A percentile compares a stretch with the other conserved stretches of the same genome.
Conservation (phyloP, 306 rosid species). For the Cucumis cinereus region DNA sequence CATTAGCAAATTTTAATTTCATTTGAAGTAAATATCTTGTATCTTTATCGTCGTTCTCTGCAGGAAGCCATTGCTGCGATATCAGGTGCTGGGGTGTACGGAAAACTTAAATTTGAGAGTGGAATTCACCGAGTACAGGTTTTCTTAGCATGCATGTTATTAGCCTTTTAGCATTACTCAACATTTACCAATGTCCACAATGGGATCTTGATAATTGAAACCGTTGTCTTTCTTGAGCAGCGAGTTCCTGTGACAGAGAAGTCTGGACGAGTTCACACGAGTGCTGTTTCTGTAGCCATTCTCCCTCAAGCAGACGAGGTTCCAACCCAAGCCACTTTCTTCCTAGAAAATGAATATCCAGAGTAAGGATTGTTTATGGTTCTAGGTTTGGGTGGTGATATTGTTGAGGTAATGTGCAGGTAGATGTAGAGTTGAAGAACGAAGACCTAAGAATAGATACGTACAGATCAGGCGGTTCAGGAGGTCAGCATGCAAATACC, state of each 20-base stretch:
- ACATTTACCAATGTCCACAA: neutral
- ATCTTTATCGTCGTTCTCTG: constrained; percentile 2
- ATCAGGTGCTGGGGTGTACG: constrained; percentile 61
- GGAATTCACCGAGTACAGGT: constrained; percentile 98
- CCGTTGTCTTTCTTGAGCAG: constrained; percentile 26
- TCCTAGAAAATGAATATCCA: neutral
- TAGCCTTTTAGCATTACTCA: neutral
- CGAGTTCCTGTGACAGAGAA: constrained; percentile 91
- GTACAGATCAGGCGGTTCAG: constrained; percentile 83
- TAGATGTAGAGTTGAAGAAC: constrained; percentile 79
- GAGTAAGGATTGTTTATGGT: neutral
- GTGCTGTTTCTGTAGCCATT: constrained; percentile 93
- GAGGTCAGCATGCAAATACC: constrained; percentile 96
- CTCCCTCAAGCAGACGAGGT: constrained; percentile 97
- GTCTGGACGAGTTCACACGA: constrained; percentile 82
- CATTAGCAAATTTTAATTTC: neutral
- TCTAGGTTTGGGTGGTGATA: neutral
- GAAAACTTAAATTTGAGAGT: constrained; percentile 91
- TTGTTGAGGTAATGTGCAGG: constrained; percentile 31
- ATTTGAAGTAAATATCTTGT: neutral
- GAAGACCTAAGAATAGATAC: constrained; percentile 78
- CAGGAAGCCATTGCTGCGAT: constrained; percentile 91
- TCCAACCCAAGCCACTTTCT: neutral
- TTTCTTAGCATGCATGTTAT: constrained; percentile 11
- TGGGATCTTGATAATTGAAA: constrained; percentile 3